phyloP scores from a whole-genome alignment of 768 basidiomycete species.

The Mycena polygramma region DNA sequence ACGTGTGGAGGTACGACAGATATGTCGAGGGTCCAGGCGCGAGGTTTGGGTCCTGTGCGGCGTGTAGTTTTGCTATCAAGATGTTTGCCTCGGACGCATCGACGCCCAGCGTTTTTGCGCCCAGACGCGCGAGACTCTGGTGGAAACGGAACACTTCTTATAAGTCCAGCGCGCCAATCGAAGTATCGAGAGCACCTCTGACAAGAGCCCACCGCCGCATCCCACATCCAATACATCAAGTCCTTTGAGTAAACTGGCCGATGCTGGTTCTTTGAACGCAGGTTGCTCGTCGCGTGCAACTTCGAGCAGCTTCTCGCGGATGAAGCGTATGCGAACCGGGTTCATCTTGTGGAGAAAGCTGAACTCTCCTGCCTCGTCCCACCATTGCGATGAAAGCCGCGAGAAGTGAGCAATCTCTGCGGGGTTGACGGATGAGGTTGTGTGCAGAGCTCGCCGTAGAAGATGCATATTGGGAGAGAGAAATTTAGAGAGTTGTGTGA shows the following conservation, averaged over 20 bases:
- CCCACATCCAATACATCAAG: conserved; percentile 84
- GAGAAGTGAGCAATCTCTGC: conserved; percentile 93
- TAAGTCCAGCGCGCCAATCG: neutral
- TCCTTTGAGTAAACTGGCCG: conserved; percentile 64
- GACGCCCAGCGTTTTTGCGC: conserved; percentile 90
- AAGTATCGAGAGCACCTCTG: conserved; percentile 72
- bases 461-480: neutral
- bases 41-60: conserved; percentile 79
- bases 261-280: conserved; percentile 47
- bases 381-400: conserved; percentile 91
- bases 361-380: conserved; percentile 95
- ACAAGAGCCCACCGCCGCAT: conserved; percentile 94
- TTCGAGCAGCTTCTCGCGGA: conserved; percentile 82
- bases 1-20: conserved; percentile 77
- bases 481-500: neutral
- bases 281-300: conserved; percentile 66
- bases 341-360: conserved; percentile 94
- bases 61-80: conserved; percentile 85
- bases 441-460: conserved; percentile 26
- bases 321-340: conserved; percentile 86
- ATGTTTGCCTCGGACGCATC: conserved; percentile 94
- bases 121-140: conserved; percentile 89
- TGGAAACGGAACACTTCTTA: conserved; percentile 3
- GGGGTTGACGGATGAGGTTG: conserved; percentile 72
- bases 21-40: conserved; percentile 45